These are phyloP conservation scores for Fusarium luffae DNA, from an alignment of 2,329 filamentous ascomycete genomes.

Conservation along the genomic window DNA sequence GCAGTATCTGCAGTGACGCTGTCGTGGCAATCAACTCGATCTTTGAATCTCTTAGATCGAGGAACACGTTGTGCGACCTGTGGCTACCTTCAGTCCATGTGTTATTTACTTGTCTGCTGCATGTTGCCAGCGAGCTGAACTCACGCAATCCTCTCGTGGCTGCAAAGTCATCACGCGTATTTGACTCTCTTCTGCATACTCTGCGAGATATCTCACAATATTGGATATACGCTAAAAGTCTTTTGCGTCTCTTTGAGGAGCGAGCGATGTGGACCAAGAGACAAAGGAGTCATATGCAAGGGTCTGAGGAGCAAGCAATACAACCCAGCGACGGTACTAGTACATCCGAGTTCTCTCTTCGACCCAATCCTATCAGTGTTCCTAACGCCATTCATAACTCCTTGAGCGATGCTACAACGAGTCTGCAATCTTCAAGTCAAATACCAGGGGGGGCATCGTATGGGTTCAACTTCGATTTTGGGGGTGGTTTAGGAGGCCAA, in stretches of 20 bases:
- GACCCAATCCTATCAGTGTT: slow-evolving; percentile 23
- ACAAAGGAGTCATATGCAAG: background rate
- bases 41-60: slow-evolving; percentile 46
- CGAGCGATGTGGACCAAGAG: slow-evolving; percentile 33
- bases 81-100: slow-evolving; percentile 45
- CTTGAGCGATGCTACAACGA: slow-evolving; percentile 6
- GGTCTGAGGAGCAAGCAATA: slow-evolving; percentile 4
- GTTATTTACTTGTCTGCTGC: slow-evolving; percentile 49
- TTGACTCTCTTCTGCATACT: slow-evolving; percentile 46
- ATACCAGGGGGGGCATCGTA: slow-evolving; percentile 14
- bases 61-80: slow-evolving; percentile 38
- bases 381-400: slow-evolving; percentile 6
- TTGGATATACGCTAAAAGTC: slow-evolving; percentile 50
- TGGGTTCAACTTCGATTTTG: slow-evolving; percentile 29
- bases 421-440: slow-evolving; percentile 4
- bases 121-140: slow-evolving; percentile 44
- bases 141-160: slow-evolving; percentile 48
- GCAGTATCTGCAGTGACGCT: slow-evolving; percentile 49
- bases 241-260: slow-evolving; percentile 47
- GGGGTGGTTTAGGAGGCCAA: slow-evolving; percentile 6
- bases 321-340: slow-evolving; percentile 3
- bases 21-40: slow-evolving; percentile 45
- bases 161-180: slow-evolving; percentile 46
- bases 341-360: slow-evolving; percentile 33
- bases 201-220: slow-evolving; percentile 45